These are phyloP conservation scores for Hanseniaspora valbyensis DNA, from an alignment of 805 yeast species.

Conservation along the genomic window DNA sequence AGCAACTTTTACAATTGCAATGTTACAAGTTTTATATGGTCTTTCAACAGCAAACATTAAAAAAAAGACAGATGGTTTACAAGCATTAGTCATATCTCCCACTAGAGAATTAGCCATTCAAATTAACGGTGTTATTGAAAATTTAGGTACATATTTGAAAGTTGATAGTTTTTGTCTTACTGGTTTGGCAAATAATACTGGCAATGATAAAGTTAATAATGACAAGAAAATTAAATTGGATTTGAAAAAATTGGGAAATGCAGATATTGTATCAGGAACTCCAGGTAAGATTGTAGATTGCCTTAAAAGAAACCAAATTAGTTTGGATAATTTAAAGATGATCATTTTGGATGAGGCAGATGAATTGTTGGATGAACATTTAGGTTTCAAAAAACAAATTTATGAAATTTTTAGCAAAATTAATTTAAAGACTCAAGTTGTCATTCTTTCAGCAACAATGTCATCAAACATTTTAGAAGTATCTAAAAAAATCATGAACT, in stretches of 20 bases:
- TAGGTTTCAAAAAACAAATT: conserved; percentile 92
- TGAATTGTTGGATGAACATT: conserved; percentile 70
- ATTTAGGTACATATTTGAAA: conserved; percentile 80
- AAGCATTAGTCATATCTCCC: conserved; percentile 86
- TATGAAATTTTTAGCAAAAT: conserved; percentile 83
- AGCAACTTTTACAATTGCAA: conserved; percentile 94
- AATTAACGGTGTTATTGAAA: conserved; percentile 75
- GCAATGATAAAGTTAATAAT: conserved; percentile 54
- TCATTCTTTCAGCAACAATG: conserved; percentile 88
- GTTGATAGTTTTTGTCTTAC: conserved; percentile 82
- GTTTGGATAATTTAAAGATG: conserved; percentile 71
- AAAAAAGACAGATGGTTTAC: conserved; percentile 58
- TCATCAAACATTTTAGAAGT: conserved; percentile 85
- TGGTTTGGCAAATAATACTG: conserved; percentile 40
- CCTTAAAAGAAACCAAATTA: conserved; percentile 70
- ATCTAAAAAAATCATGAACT: conserved; percentile 81
- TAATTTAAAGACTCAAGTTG: conserved; percentile 87
- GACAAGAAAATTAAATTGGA: conserved; percentile 38
- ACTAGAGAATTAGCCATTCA: conserved; percentile 94
- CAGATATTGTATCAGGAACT: conserved; percentile 92
- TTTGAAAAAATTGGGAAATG: conserved; percentile 54
- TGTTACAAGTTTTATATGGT: conserved; percentile 57
- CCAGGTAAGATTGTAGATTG: conserved; percentile 93
- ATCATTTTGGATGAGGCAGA: conserved; percentile 93
- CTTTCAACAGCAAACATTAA: conserved; percentile 31